These are phyloP conservation scores for Narthecium ossifragum DNA, from an alignment of 106 monocot species.

Conservation along the genomic window DNA sequence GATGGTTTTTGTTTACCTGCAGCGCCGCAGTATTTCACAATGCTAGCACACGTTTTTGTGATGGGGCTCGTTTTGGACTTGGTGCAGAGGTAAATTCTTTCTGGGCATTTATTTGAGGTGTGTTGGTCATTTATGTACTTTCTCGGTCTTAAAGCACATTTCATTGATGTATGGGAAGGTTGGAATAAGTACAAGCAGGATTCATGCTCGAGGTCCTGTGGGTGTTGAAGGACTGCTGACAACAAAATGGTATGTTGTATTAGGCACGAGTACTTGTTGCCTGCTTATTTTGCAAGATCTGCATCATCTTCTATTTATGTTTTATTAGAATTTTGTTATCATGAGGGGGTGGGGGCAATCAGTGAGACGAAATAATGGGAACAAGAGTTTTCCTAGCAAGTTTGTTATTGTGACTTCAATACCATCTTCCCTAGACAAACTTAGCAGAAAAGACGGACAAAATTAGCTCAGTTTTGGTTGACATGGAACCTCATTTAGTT, in stretches of 20 bases:
- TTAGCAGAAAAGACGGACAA: too few relatives aligned
- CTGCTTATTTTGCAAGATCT: too few relatives aligned
- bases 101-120: not conserved
- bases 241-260: constrained; percentile 74
- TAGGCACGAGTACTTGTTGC: too few relatives aligned
- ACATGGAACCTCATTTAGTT: too few relatives aligned
- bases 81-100: constrained; percentile 82
- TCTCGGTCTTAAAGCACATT: not conserved
- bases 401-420: too few relatives aligned
- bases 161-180: constrained; percentile 41
- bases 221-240: constrained; percentile 97
- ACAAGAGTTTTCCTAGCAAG: too few relatives aligned
- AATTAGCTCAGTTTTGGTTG: too few relatives aligned
- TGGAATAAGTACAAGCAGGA: constrained; percentile 96
- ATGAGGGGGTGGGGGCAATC: too few relatives aligned
- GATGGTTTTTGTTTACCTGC: not conserved
- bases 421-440: too few relatives aligned
- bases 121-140: not conserved
- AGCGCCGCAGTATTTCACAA: constrained; percentile 98
- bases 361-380: too few relatives aligned
- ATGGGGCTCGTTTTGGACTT: constrained; percentile 95
- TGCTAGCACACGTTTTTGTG: constrained; percentile 94
- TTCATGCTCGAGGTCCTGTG: constrained; percentile 97
- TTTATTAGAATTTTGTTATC: too few relatives aligned
- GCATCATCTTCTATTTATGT: too few relatives aligned